These are phyloP conservation scores for Phaeosphaeria sp. DNA, from an alignment of 2,329 filamentous ascomycete genomes.

Conservation along the genomic window DNA sequence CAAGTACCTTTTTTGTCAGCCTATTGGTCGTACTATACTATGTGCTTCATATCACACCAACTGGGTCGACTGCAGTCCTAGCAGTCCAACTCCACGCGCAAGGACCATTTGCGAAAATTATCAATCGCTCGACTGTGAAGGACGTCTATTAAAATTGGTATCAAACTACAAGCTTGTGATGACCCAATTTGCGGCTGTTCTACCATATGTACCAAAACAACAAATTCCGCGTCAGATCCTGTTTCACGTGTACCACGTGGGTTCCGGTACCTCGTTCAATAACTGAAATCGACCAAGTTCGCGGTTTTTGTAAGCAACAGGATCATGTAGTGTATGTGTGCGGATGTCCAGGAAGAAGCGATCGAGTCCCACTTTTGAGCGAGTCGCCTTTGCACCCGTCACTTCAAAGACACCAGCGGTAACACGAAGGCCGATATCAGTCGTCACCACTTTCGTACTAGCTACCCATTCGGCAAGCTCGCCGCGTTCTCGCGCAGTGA, in stretches of 20 bases:
- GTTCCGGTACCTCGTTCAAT: constrained; percentile 62
- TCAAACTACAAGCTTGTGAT: too few species aligned
- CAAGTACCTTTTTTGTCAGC: too few species aligned
- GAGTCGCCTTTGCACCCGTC: constrained; percentile 65
- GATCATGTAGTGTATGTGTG: constrained; percentile 71
- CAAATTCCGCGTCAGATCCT: too few species aligned
- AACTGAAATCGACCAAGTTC: constrained; percentile 66
- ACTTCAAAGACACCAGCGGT: constrained; percentile 70
- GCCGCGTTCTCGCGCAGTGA: constrained; percentile 62
- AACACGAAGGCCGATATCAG: constrained; percentile 64
- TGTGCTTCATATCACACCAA: too few species aligned
- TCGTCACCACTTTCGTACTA: constrained; percentile 67
- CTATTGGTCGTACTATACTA: too few species aligned
- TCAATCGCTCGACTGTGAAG: too few species aligned
- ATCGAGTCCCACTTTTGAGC: constrained; percentile 65
- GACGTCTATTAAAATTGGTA: too few species aligned
- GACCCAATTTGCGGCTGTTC: too few species aligned
- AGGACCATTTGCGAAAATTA: too few species aligned
- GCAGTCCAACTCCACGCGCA: too few species aligned
- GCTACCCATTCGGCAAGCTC: constrained; percentile 69
- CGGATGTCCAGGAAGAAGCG: constrained; percentile 71
- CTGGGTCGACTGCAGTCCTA: too few species aligned
- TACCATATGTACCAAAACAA: too few species aligned
- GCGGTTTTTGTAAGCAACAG: constrained; percentile 70
- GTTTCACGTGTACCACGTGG: constrained; percentile 66